Base-by-base conservation (phyloP, 2,329 filamentous ascomycete species). In the Fusarium oxysporum region DNA sequence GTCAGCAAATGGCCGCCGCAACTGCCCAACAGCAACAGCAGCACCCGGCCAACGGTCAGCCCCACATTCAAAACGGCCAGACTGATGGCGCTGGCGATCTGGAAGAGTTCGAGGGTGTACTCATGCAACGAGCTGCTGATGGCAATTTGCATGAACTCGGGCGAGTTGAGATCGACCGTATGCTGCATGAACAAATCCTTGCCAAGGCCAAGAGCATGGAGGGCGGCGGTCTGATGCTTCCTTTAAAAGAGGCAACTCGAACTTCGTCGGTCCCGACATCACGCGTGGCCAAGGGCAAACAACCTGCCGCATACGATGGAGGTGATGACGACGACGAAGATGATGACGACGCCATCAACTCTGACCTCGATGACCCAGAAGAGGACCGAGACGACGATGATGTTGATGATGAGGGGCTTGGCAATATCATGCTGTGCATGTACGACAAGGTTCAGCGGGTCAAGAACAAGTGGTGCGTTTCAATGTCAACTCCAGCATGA, bases 391-490 rank as follows among this genome's bases (percentile, higher is more conserved):
- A 93, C 35, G 94, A 96, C 30, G 93, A 96, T 30, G 94, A 96
- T 38, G 95, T 96, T 56, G 93, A 95, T 19, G 94, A 97, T 68
- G 95, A 97, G 47, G 90, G 91, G 40, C 89, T 93, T 73, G 92
- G 92, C 3, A 93, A 97, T 76, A 95, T 97, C 80, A 98, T 99
- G 93, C 91, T 99, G 44, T 99, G 96, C 86, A 98, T 97, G 81
- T 99, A 99, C 81, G 96, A 99, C 86, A 99, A 99, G 86, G 96
- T 99, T 14, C 96, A 98, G 84, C 90, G 96, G 53, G 96, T 98
- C 78, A 99, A 99, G 91, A 99, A 98, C 85, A 99, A 96, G 90
- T 96, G 93, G 93, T 91, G 81, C 57, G 87, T 83, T 44, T 28
- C 40, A 45, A 44, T 14, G 25, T 33, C 28, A 33, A 44, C 28